Conservation (phyloP, 441 rosid genomes). For the Populus tomentosa region DNA sequence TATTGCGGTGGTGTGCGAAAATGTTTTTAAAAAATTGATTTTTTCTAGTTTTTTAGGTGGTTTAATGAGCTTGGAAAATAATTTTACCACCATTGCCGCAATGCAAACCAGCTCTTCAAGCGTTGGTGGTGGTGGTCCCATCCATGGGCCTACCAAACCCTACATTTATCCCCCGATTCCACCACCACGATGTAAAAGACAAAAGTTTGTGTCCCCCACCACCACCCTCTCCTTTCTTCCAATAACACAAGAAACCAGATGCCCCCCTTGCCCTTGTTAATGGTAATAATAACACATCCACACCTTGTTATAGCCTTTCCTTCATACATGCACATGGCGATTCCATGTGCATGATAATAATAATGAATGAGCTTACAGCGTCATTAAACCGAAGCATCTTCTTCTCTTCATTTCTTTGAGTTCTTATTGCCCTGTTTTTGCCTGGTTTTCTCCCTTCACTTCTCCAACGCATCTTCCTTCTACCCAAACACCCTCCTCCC, state of each 20-base stretch:
- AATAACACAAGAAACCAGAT: not conserved
- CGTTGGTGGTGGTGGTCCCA: not conserved
- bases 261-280: not conserved
- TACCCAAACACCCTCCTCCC: conserved; percentile 16
- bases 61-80: no score
- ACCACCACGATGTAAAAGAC: conserved; percentile 13
- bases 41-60: not conserved
- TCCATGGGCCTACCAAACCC: not conserved
- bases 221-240: not conserved
- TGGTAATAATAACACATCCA: not conserved
- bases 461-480: not conserved
- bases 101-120: no score
- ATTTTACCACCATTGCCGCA: no score
- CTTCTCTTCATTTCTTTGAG: not conserved
- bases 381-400: not conserved
- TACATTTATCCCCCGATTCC: conserved; percentile 3
- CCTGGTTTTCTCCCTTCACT: not conserved
- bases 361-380: not conserved
- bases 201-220: conserved; percentile 22
- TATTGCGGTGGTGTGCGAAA: not conserved
- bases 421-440: not conserved
- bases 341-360: not conserved
- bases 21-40: not conserved
- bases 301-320: not conserved
- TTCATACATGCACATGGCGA: no score